Evolutionary conservation across 805 yeast species (phyloP), one percentile per base, ranked within the genome.

Genomic region (Sugiyamaella qingdaonensis): DNA sequence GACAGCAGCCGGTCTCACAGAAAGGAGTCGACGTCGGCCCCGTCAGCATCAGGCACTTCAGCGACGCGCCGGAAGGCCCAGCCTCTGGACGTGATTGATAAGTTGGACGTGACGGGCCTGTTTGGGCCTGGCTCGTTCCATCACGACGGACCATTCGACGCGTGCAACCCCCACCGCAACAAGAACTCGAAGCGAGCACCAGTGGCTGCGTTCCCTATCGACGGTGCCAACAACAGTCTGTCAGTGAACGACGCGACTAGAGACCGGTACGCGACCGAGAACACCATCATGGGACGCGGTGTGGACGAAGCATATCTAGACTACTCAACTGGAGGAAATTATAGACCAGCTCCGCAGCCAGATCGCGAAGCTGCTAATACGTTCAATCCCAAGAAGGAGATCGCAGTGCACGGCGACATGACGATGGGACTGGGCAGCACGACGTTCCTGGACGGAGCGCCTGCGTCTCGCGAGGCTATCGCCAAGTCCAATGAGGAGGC

Each of bases 71-170:
- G 33, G 42, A 53, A 41, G 46, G 52, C 36, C 44, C 64, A 52
- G 50, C 87, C 90, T 61, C 84, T 91, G 52, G 99, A 92, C 65
- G 88, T 95, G 2, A 94, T 94, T 61, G 99, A 94, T 73, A 88
- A 88, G 70, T 77, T 94, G 64, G 99, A 94, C 69, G 99, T 92
- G 46, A 91, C 97, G 10, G 97, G 96, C 0, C 78, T 91, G 57
- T 91, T 88, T 67, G 97, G 97, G 24, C 84, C 88, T 47, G 88
- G 89, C 14, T 88, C 95, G 1, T 94, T 94, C 78, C 99, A 94
- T 70, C 98, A 94, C 69, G 99, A 94, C 72, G 99, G 99, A 10
- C 99, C 99, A 13, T 94, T 94, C 68, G 99, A 94, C 68, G 99
- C 99, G 1, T 92, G 98, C 69, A 87, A 95, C 2, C 98, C 99